Percentiles rank a stretch among this genome's conserved stretches.
Evolutionary conservation across 2,329 filamentous ascomycete species (phyloP).

Genomic region (Beauveria scarabaeidicola): DNA sequence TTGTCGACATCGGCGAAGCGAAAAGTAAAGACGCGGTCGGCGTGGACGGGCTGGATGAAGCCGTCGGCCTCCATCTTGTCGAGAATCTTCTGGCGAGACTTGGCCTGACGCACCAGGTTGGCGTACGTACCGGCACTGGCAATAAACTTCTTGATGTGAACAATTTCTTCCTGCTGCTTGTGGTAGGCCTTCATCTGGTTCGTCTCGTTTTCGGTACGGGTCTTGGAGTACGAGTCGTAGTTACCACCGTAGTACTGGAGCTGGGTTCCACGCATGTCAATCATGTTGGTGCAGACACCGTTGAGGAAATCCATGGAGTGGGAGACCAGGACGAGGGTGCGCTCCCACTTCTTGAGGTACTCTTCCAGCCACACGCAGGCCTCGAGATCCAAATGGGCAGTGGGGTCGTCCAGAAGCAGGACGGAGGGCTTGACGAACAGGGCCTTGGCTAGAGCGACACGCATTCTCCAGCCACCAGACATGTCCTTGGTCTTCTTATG

Average conservation of each 20-base stretch:
- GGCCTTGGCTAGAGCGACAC: conserved; percentile 93
- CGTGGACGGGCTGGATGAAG: conserved; percentile 83
- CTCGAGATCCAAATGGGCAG: conserved; percentile 97
- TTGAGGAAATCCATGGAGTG: conserved; percentile 99
- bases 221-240: conserved; percentile 98
- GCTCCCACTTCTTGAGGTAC: conserved; percentile 99
- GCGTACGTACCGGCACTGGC: conserved; percentile 98
- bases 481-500: conserved; percentile 99
- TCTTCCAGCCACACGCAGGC: conserved; percentile 99
- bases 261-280: conserved; percentile 87
- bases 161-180: conserved; percentile 98
- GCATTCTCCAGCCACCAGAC: conserved; percentile 99
- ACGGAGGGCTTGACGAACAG: conserved; percentile 97
- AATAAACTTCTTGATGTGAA: conserved; percentile 99
- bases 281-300: conserved; percentile 96
- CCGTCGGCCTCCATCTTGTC: conserved; percentile 99
- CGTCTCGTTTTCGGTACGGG: conserved; percentile 82
- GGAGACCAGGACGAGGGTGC: conserved; percentile 90
- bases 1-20: conserved; percentile 98
- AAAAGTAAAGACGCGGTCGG: conserved; percentile 91
- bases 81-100: conserved; percentile 98
- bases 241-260: conserved; percentile 99
- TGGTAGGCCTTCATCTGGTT: conserved; percentile 99
- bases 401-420: conserved; percentile 93
- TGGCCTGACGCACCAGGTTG: conserved; percentile 97